Evolutionary conservation across 2,329 filamentous ascomycete genomes (phyloP).

Genomic region (Xylariaceae sp.): DNA sequence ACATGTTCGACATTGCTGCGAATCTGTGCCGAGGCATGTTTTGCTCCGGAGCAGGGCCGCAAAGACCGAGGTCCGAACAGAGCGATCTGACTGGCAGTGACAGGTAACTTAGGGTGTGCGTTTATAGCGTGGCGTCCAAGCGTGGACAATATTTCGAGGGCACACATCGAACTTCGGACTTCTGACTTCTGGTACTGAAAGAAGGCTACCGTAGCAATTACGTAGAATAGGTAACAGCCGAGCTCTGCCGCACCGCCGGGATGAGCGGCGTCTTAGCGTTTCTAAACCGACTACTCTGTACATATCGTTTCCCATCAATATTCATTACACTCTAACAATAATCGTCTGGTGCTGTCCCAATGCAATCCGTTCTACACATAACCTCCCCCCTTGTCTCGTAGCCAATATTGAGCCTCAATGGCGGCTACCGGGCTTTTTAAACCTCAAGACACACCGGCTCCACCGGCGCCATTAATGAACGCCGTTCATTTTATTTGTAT

Average conservation of each 20-base stretch:
- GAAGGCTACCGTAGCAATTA: too few relatives aligned
- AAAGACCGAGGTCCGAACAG: neutral
- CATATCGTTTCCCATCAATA: neutral
- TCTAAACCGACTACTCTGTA: slow-evolving; percentile 8
- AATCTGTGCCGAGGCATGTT: neutral
- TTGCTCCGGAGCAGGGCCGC: neutral
- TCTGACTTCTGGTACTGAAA: too few relatives aligned
- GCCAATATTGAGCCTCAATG: neutral
- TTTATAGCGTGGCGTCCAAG: neutral
- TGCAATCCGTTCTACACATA: neutral
- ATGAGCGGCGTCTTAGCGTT: neutral
- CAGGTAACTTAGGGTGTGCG: too few relatives aligned
- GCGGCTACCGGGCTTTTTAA: slow-evolving; percentile 27
- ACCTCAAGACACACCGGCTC: slow-evolving; percentile 33
- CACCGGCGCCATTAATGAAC: slow-evolving; percentile 36
- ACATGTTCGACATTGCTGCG: neutral
- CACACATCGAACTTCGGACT: too few relatives aligned
- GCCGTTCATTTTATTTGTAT: slow-evolving; percentile 35
- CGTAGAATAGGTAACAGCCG: neutral
- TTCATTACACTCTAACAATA: neutral
- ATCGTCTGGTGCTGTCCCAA: neutral
- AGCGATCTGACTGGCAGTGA: too few relatives aligned
- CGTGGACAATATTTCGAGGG: neutral
- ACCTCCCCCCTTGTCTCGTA: neutral
- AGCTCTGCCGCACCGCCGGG: neutral